Evolutionary conservation across 192 early-diverging fungal species (phyloP).

Genomic region (Backusella psychrophila): DNA sequence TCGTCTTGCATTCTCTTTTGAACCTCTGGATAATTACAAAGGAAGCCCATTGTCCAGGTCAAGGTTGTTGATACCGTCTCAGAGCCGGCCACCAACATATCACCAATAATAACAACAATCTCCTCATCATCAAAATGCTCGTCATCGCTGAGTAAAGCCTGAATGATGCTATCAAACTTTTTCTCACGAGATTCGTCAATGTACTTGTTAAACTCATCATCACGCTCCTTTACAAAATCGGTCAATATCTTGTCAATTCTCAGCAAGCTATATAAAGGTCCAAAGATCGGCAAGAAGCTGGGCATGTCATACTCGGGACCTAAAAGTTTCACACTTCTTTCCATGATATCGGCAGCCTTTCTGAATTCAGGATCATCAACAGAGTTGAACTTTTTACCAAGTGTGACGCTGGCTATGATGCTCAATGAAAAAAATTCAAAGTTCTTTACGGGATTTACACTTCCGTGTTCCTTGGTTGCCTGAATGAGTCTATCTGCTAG

Average conservation of each 20-base stretch:
- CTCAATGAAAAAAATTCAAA: not conserved
- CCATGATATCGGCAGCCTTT: not conserved
- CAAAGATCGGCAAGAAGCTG: slow-evolving; percentile 3
- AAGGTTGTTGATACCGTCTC: not conserved
- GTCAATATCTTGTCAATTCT: not conserved
- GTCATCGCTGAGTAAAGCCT: not conserved
- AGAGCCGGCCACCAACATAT: not conserved
- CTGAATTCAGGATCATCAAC: slow-evolving; percentile 2
- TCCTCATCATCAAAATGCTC: not conserved
- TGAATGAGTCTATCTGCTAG: not conserved
- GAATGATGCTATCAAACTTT: not conserved
- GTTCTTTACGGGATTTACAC: not conserved
- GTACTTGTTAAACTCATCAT: not conserved
- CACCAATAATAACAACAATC: not conserved
- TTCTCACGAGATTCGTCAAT: not conserved
- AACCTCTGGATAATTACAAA: not conserved
- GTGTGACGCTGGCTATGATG: not conserved
- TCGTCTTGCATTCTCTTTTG: not conserved
- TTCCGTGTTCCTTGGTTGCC: not conserved
- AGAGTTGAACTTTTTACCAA: not conserved
- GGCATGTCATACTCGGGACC: not conserved
- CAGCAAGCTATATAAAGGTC: not conserved
- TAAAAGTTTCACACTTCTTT: too few species aligned
- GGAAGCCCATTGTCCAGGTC: not conserved
- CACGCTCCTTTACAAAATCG: not conserved